Base-by-base conservation (phyloP, 495 filamentous ascomycete genomes). In the Corynascus novoguineensis region DNA sequence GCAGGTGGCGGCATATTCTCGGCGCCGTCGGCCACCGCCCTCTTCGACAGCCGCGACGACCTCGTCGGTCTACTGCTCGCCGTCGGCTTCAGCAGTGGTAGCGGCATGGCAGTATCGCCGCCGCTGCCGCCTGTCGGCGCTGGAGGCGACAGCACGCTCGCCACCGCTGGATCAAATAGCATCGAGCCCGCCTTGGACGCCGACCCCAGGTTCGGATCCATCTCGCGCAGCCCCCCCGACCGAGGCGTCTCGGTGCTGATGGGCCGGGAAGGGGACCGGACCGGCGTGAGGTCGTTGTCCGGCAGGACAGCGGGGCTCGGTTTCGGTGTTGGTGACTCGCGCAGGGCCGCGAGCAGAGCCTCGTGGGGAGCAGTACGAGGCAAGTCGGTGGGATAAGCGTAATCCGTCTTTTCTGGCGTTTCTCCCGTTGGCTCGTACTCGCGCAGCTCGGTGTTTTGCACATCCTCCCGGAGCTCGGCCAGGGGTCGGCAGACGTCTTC, bases 351-450 rank as follows among this genome's bases (percentile, higher is more conserved):
- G 46, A 90, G 75, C 40, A 95, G 68, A 17, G 72, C 73, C 0
- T 89, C 87, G 64, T 91, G 88, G 0, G 81, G 60, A 55, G 83
- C 82, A 0, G 93, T 97, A 4, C 82, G 82, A 2, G 93, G 93
- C 5, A 98, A 77, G 2, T 73, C 71, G 0, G 82, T 85, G 1
- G 87, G 86, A 65, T 89, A 95, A 6, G 83, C 73, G 65, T 97
- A 98, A 32, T 77, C 72, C 10, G 75, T 74, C 68, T 90, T 92
- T 61, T 86, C 79, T 0, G 93, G 93, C 0, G 93, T 96, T n/a
- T 81, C 77, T 32, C 92, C 93, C 0, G 93, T 97, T 0, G 86
- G 81, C 8, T 77, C 68, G 64, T 97, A 97, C 66, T 96, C 90
- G 53, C 82, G 79, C 24, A 97, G 70, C 10, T 74, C 68, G 1